Evolutionary conservation across 2,329 filamentous ascomycete species (phyloP).

Genomic region (Parasarocladium wereldwijsianum): DNA sequence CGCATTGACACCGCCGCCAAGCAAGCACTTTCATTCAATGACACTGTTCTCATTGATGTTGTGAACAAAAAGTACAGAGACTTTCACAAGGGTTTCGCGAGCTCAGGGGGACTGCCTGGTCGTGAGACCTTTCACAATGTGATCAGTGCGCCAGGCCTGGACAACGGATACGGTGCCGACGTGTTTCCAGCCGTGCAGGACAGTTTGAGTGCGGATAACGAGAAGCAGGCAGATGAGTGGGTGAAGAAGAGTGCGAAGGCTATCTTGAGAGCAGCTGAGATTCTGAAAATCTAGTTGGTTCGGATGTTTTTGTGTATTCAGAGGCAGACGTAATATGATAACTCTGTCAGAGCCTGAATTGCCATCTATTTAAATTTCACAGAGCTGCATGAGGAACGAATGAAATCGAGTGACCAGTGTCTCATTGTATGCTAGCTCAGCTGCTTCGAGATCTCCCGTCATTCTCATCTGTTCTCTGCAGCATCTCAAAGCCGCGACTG

Average conservation of each 20-base stretch:
- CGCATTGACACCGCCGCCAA: slow-evolving; percentile 18
- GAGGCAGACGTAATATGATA: no score
- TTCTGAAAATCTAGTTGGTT: slow-evolving; percentile 17
- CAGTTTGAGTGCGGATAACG: no score
- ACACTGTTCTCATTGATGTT: slow-evolving; percentile 17
- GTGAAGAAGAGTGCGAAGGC: slow-evolving; percentile 19
- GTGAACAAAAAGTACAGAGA: slow-evolving; percentile 31
- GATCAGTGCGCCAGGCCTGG: slow-evolving; percentile 30
- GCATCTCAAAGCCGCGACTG: background rate
- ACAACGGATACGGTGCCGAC: slow-evolving; percentile 24
- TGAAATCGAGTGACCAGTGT: no score
- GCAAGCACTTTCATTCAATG: slow-evolving; percentile 13
- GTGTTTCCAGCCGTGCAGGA: no score
- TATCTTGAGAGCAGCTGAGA: slow-evolving; percentile 19
- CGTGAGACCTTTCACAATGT: slow-evolving; percentile 31
- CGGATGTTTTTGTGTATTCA: no score
- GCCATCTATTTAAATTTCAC: no score
- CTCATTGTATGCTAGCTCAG: no score
- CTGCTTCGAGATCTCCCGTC: no score
- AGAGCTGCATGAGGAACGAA: no score
- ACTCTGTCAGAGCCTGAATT: no score
- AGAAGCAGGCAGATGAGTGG: slow-evolving; percentile 21
- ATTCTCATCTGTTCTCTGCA: no score
- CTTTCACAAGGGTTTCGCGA: slow-evolving; percentile 33
- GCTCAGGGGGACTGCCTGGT: slow-evolving; percentile 28